Evolutionary conservation across 768 basidiomycete genomes (phyloP).

Genomic region (Calocybe cyanea): DNA sequence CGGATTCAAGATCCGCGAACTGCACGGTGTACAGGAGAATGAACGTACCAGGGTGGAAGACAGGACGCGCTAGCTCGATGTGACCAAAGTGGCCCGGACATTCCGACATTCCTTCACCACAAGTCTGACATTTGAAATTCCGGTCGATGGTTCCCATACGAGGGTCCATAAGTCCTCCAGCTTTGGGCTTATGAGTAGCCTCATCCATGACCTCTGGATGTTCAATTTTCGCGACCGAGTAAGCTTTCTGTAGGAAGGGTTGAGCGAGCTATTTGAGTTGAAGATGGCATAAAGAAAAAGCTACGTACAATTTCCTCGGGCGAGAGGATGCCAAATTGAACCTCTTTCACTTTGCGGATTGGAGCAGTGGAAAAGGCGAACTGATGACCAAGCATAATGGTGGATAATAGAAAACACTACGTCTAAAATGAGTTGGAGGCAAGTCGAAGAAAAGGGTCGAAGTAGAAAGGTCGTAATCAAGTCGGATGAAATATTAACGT

Average conservation of each 20-base stretch:
- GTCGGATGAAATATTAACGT: slow-evolving; percentile 24
- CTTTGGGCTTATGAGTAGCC: slow-evolving; percentile 81
- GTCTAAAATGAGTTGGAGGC: slow-evolving; percentile 13
- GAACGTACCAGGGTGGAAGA: slow-evolving; percentile 88
- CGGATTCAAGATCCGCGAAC: background rate
- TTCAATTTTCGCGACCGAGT: slow-evolving; percentile 97
- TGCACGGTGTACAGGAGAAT: background rate
- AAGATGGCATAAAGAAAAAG: slow-evolving; percentile 14
- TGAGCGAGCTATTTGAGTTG: slow-evolving; percentile 11
- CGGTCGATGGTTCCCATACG: slow-evolving; percentile 97
- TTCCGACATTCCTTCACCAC: slow-evolving; percentile 99
- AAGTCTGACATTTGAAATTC: slow-evolving; percentile 99
- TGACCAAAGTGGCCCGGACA: slow-evolving; percentile 99
- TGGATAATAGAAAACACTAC: slow-evolving; percentile 13
- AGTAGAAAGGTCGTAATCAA: slow-evolving; percentile 24
- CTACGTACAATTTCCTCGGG: slow-evolving; percentile 94
- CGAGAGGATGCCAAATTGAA: slow-evolving; percentile 97
- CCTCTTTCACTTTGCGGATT: slow-evolving; percentile 93
- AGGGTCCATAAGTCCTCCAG: slow-evolving; percentile 95
- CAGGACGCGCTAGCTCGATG: slow-evolving; percentile 94
- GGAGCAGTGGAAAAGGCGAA: slow-evolving; percentile 93
- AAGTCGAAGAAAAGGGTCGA: slow-evolving; percentile 10
- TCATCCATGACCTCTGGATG: slow-evolving; percentile 99
- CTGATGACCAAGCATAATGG: slow-evolving; percentile 79
- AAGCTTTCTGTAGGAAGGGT: slow-evolving; percentile 75